Evolutionary conservation across 2,329 filamentous ascomycete species (phyloP), one percentile per base, ranked within the genome.

Genomic region (Ascomycota sp.): DNA sequence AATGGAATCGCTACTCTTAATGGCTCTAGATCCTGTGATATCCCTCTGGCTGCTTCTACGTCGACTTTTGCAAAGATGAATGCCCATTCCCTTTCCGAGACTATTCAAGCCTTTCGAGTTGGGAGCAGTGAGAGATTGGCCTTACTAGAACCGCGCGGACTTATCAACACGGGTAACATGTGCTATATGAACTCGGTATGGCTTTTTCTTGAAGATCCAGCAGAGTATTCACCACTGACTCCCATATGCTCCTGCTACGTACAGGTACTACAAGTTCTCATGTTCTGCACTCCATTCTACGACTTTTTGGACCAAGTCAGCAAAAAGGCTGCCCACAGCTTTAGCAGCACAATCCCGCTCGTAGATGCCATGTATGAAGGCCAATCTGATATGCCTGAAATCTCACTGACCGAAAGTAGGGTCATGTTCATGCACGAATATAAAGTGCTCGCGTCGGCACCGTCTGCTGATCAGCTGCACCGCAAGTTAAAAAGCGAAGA

Each of bases 101-200:
- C 80, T 23, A 62, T 98, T 30, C 65, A 65, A 29, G 67, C 69
- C 20, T 89, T 85, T 49, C 68, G 66, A 31, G 71, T 83, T 17
- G 65, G 69, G 33, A 60, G 62, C 23, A 63, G 64, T 23, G 57
- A 67, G 21, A 80, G 76, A 43, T 59, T 86, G 39, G 63, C 77
- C 12, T 94, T 94, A 45, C 64, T 98, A 30, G 82, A 95, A 54
- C 89, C 89, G 30, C 71, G 86, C 40, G 89, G 89, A 29, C 66
- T 98, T 45, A 79, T 93, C 40, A 98, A 98, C 55, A 91, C 86
- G 25, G 89, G 89, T 29, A 95, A 98, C 48, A 91, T 95, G 80
- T 98, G 89, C 55, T 98, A 98, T 56, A 95, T 98, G 89, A 98
- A 95, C 60, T 94, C 89, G 38, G 86, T 93, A 64, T 57, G 80